Percentiles rank a stretch among this genome's conserved stretches.
Evolutionary conservation across 306 rosid genomes (phyloP).

Genomic region (Pachyrhizus erosus): DNA sequence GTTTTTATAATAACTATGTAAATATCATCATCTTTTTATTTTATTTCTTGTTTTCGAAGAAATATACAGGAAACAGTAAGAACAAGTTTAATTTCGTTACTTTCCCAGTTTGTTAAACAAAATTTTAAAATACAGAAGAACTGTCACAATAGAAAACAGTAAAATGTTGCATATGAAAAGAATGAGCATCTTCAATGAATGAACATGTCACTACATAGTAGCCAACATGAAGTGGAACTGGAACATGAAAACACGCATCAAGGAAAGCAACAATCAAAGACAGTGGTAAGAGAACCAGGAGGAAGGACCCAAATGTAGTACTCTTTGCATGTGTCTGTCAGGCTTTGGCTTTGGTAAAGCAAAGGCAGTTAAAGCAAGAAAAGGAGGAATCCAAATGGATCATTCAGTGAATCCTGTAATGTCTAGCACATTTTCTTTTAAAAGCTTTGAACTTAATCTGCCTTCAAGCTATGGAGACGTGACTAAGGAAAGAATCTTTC

Average conservation of each 20-base stretch:
- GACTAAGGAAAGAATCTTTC: too few relatives aligned
- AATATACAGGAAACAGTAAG: too few relatives aligned
- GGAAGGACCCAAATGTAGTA: conserved; percentile 59
- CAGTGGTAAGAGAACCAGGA: conserved; percentile 34
- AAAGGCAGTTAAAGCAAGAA: conserved; percentile 57
- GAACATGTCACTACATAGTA: conserved; percentile 57
- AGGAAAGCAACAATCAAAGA: conserved; percentile 17
- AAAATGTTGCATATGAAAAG: conserved; percentile 46
- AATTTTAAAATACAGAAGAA: too few relatives aligned
- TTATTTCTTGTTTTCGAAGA: too few relatives aligned
- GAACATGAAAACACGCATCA: conserved; percentile 39
- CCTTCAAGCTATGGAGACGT: too few relatives aligned
- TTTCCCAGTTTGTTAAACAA: too few relatives aligned
- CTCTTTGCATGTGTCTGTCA: conserved; percentile 69
- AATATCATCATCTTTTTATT: too few relatives aligned
- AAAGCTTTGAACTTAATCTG: conserved; percentile 64
- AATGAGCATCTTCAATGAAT: conserved; percentile 43
- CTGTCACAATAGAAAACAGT: too few relatives aligned
- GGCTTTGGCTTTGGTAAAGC: conserved; percentile 66
- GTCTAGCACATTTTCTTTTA: conserved; percentile 76
- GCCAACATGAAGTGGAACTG: conserved; percentile 37
- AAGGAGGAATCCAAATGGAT: conserved; percentile 42
- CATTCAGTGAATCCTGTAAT: conserved; percentile 43
- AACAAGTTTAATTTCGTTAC: too few relatives aligned
- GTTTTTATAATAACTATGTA: too few relatives aligned